phyloP scores from a whole-genome alignment of 805 yeast genomes.

The Saccharomycopsis capsularis region DNA sequence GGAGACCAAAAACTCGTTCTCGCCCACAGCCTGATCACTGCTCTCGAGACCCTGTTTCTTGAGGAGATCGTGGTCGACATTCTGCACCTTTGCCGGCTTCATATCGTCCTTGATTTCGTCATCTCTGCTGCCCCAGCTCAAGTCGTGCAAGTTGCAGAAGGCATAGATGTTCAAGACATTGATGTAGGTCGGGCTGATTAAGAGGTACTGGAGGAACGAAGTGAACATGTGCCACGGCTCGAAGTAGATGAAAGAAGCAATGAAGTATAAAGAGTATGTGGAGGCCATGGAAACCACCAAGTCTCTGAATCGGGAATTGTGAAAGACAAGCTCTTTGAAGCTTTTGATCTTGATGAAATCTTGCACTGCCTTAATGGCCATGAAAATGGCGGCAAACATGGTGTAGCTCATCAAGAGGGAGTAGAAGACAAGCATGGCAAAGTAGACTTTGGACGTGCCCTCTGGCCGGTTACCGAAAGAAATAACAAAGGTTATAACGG shows the following conservation, averaged over 20 bases:
- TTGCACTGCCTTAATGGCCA: slow-evolving; percentile 68
- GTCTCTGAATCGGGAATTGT: slow-evolving; percentile 73
- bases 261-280: slow-evolving; percentile 73
- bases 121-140: slow-evolving; percentile 97
- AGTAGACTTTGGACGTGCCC: slow-evolving; percentile 76
- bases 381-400: slow-evolving; percentile 77
- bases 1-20: slow-evolving; percentile 13
- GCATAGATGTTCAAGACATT: slow-evolving; percentile 91
- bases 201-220: slow-evolving; percentile 73
- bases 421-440: slow-evolving; percentile 68
- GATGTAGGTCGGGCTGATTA: slow-evolving; percentile 83
- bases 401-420: slow-evolving; percentile 85
- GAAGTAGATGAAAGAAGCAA: slow-evolving; percentile 72
- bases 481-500: slow-evolving; percentile 79
- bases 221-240: slow-evolving; percentile 94
- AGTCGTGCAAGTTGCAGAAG: slow-evolving; percentile 91
- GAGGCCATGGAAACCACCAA: slow-evolving; percentile 78
- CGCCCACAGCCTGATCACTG: slow-evolving; percentile 30
- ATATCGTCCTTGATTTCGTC: slow-evolving; percentile 35
- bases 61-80: slow-evolving; percentile 54
- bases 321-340: slow-evolving; percentile 40
- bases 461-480: slow-evolving; percentile 93
- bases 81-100: slow-evolving; percentile 31
- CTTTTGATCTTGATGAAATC: slow-evolving; percentile 33
- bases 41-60: not conserved